These are phyloP conservation scores for Fusarium solani-melongenae DNA, from an alignment of 2,329 filamentous ascomycete genomes.

Conservation along the genomic window DNA sequence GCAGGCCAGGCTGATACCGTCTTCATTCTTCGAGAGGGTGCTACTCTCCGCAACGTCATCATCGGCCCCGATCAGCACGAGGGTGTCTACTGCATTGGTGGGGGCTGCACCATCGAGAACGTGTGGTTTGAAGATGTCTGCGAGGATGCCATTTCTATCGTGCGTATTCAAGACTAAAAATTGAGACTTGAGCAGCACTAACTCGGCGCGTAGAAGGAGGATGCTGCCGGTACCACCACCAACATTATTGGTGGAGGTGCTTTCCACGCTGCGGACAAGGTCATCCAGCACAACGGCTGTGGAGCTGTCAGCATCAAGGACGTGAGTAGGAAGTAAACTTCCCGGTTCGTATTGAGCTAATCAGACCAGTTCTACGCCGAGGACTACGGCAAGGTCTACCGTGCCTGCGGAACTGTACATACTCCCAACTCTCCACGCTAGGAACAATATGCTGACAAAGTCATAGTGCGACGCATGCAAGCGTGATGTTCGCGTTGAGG, in stretches of 20 bases:
- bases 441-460: constrained; percentile 49
- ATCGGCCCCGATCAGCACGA: constrained; percentile 34
- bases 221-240: neutral
- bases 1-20: constrained; percentile 15
- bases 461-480: constrained; percentile 58
- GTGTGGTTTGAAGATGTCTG: constrained; percentile 54
- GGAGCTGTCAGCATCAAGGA: neutral
- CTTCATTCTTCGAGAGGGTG: constrained; percentile 30
- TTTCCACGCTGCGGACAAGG: constrained; percentile 51
- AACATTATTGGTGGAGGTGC: constrained; percentile 48
- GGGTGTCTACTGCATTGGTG: constrained; percentile 41
- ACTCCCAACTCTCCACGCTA: constrained; percentile 46
- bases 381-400: constrained; percentile 8
- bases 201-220: neutral
- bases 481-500: constrained; percentile 44
- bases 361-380: neutral
- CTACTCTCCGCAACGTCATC: constrained; percentile 29
- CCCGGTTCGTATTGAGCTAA: neutral
- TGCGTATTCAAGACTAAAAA: no score
- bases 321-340: neutral
- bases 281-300: constrained; percentile 48
- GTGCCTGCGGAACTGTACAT: constrained; percentile 45
- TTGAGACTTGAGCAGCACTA: no score
- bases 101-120: constrained; percentile 46
- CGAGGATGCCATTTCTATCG: constrained; percentile 45